Conservation (phyloP, 108 stramenopile species). For the Nannochloropsis oceanica region DNA sequence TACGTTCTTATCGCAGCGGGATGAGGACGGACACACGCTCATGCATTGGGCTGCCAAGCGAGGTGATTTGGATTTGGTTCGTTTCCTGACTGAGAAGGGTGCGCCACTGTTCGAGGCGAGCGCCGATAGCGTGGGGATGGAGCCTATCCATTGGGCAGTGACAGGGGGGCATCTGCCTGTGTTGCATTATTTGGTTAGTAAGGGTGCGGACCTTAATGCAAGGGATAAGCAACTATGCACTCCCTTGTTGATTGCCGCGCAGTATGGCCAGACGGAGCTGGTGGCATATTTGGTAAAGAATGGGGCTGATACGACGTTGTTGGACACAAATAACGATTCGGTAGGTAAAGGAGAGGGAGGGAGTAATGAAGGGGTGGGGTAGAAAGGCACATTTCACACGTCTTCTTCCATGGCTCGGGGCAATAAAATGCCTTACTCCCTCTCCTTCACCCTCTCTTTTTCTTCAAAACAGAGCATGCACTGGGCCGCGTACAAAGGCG, state of each 20-base stretch:
- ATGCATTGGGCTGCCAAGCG: conserved; percentile 88
- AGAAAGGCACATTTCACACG: no score
- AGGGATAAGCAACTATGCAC: conserved; percentile 56
- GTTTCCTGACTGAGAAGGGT: conserved; percentile 28
- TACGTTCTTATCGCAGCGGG: background rate
- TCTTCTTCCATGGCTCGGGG: no score
- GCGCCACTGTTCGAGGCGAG: conserved; percentile 40
- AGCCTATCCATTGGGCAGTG: conserved; percentile 85
- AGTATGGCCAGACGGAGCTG: conserved; percentile 81
- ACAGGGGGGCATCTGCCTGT: conserved; percentile 67
- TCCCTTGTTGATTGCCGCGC: conserved; percentile 72
- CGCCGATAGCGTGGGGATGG: conserved; percentile 67
- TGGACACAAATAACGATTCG: conserved; percentile 65
- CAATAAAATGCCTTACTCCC: background rate
- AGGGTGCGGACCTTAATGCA: conserved; percentile 25
- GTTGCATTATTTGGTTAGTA: conserved; percentile 47
- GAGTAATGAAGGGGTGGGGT: no score
- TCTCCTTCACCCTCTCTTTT: background rate
- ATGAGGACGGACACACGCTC: conserved; percentile 59
- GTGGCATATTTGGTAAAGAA: conserved; percentile 61
- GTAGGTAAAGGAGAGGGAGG: conserved; percentile 24
- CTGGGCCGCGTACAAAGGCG: conserved; percentile 93
- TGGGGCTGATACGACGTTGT: conserved; percentile 50
- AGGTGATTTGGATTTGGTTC: conserved; percentile 24
- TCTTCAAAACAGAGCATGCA: conserved; percentile 42